Conservation (phyloP, 2,329 filamentous ascomycete species). For the Fusarium subglutinans region DNA sequence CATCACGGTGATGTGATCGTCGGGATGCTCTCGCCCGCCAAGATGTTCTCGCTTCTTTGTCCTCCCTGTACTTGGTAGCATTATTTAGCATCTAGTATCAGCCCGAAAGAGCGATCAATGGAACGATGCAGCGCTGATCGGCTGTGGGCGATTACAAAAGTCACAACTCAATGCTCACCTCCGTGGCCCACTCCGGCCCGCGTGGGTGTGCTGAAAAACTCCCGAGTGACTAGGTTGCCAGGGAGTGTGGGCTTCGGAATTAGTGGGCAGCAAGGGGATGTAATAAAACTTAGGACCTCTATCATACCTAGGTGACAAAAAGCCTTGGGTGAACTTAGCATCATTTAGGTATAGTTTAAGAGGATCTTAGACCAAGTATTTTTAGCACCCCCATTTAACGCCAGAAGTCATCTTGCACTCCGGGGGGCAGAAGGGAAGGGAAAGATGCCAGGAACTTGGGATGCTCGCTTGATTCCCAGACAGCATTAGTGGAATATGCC, state of each 20-base stretch:
- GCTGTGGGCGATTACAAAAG: neutral
- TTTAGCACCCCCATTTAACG: no score
- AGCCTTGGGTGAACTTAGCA: no score
- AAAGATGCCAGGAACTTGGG: conserved; percentile 27
- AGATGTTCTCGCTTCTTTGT: neutral
- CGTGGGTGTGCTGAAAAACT: conserved; percentile 32
- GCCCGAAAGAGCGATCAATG: neutral
- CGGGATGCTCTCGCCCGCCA: neutral
- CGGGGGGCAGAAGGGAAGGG: neutral
- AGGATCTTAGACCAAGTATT: no score
- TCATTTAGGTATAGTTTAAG: no score
- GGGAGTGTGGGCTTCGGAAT: neutral
- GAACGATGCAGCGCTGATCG: conserved; percentile 4
- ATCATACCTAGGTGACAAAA: no score
- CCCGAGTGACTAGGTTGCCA: conserved; percentile 34
- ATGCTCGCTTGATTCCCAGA: conserved; percentile 21
- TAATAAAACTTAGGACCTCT: no score
- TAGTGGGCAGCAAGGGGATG: neutral
- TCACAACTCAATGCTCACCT: conserved; percentile 14
- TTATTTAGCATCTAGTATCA: neutral
- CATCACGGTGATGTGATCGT: neutral
- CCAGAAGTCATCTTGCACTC: no score
- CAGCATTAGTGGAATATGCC: conserved; percentile 26
- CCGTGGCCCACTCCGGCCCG: conserved; percentile 21
- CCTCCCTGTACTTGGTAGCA: neutral